These are phyloP conservation scores for Lentinus tigrinus DNA, from an alignment of 768 basidiomycete species.

Conservation along the genomic window DNA sequence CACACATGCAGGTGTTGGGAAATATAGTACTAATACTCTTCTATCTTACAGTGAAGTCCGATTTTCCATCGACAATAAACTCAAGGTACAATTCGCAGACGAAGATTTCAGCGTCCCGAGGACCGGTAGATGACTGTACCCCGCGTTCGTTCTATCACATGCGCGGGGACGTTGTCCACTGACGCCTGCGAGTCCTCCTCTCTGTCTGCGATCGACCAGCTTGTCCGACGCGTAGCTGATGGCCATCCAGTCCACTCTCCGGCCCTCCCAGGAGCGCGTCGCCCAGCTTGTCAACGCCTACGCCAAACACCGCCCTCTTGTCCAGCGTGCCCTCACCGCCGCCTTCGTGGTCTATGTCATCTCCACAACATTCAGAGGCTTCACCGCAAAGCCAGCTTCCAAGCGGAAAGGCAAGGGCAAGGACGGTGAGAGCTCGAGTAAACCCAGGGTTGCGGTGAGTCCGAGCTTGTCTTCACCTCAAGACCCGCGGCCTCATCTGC, in stretches of 20 bases:
- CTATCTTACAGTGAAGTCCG: too few relatives aligned
- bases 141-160: slow-evolving; percentile 3
- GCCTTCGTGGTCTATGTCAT: slow-evolving; percentile 74
- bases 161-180: neutral
- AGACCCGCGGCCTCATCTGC: neutral
- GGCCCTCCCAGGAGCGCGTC: slow-evolving; percentile 35
- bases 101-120: too few relatives aligned
- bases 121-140: too few relatives aligned
- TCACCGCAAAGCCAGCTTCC: slow-evolving; percentile 42
- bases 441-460: slow-evolving; percentile 68
- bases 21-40: too few relatives aligned
- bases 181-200: too few relatives aligned
- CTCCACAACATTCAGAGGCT: slow-evolving; percentile 55
- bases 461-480: neutral
- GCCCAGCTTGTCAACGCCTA: slow-evolving; percentile 53
- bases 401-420: slow-evolving; percentile 38
- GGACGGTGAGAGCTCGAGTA: slow-evolving; percentile 38
- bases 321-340: slow-evolving; percentile 70
- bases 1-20: too few relatives aligned
- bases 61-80: too few relatives aligned
- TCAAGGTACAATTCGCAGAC: too few relatives aligned
- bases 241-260: slow-evolving; percentile 16
- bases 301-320: slow-evolving; percentile 57
- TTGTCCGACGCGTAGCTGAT: slow-evolving; percentile 3
- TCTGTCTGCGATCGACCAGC: too few relatives aligned